These are phyloP conservation scores for Rhodotorula babjevae DNA, from an alignment of 768 basidiomycete species.

Conservation along the genomic window DNA sequence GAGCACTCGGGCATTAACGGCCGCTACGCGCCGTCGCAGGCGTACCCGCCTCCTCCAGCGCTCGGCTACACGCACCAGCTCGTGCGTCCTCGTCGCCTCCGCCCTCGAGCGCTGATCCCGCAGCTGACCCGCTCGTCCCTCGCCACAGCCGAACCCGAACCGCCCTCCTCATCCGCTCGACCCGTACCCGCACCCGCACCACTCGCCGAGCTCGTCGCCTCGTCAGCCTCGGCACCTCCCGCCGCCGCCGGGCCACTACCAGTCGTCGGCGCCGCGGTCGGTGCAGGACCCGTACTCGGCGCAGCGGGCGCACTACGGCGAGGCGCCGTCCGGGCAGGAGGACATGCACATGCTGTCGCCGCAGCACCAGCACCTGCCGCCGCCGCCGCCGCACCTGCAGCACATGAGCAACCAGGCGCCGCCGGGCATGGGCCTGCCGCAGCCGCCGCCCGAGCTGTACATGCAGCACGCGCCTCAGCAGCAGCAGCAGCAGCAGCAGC, in stretches of 20 bases:
- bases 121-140: background rate
- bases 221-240: conserved; percentile 12
- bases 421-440: background rate
- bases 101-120: background rate
- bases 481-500: background rate
- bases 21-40: conserved; percentile 4
- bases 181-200: conserved; percentile 15
- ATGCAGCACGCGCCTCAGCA: background rate
- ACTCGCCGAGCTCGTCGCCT: conserved; percentile 6
- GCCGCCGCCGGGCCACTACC: conserved; percentile 3
- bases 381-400: background rate
- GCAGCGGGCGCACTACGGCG: conserved; percentile 1
- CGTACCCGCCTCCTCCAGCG: conserved; percentile 25
- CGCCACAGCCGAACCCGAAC: conserved; percentile 1
- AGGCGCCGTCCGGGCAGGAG: background rate
- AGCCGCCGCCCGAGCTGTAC: conserved; percentile 25
- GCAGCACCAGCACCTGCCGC: background rate
- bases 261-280: conserved; percentile 2
- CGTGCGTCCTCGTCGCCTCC: background rate
- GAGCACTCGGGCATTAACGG: conserved; percentile 10
- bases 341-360: conserved; percentile 7
- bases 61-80: conserved; percentile 27
- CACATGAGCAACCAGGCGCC: background rate
- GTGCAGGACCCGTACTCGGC: conserved; percentile 13
- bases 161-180: conserved; percentile 26